A percentile compares a stretch with the other conserved stretches of the same genome.
These are phyloP conservation scores for Pestalotiopsis sp. DNA, from an alignment of 2,329 filamentous ascomycete species.

Conservation along the genomic window DNA sequence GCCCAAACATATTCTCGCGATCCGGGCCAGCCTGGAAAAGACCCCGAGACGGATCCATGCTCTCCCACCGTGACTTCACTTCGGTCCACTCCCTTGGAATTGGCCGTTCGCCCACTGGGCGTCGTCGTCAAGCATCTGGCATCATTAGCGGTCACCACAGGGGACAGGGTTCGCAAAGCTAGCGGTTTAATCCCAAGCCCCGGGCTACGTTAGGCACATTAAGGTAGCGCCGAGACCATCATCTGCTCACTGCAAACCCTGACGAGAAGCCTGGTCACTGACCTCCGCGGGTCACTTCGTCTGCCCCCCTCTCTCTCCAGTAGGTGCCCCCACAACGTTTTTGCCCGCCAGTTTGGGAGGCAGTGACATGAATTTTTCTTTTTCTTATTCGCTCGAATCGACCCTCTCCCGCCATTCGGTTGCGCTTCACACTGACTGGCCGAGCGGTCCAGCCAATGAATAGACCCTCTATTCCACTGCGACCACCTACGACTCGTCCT, in stretches of 20 bases:
- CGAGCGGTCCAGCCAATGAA: slow-evolving; percentile 2
- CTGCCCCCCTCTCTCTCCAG: not conserved
- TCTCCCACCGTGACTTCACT: not conserved
- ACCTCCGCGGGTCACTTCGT: not conserved
- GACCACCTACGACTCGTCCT: not conserved
- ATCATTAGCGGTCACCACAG: not conserved
- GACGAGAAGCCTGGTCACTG: not conserved
- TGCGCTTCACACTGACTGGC: not conserved
- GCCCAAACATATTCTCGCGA: not conserved
- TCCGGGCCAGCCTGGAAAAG: not conserved
- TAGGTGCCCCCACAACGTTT: not conserved
- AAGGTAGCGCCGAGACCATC: slow-evolving; percentile 1
- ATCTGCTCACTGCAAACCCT: slow-evolving; percentile 5
- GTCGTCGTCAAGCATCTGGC: not conserved
- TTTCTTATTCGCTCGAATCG: not conserved
- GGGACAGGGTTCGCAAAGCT: not conserved
- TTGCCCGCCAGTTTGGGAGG: not conserved
- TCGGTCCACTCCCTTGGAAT: not conserved
- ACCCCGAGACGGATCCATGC: not conserved
- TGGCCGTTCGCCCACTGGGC: not conserved
- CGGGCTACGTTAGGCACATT: not conserved
- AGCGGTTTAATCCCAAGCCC: not conserved
- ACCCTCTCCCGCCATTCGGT: not conserved
- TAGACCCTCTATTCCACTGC: not conserved
- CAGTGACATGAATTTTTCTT: not conserved